Conservation (phyloP, 176 grass and related monocot species). For the Oryza meridionalis region DNA sequence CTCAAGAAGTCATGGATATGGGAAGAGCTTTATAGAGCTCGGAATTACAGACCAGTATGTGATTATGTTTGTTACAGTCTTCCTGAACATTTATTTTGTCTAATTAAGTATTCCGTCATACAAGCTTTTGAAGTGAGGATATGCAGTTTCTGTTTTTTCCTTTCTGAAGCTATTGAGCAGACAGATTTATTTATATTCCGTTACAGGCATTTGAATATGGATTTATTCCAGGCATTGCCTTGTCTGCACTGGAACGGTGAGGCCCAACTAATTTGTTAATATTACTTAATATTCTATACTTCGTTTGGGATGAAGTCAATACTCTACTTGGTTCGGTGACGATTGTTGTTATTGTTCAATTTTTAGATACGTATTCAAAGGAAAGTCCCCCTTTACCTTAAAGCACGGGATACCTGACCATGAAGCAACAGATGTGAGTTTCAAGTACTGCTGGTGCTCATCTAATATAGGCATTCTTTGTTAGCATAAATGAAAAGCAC, state of each 20-base stretch:
- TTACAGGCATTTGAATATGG: conserved; percentile 92
- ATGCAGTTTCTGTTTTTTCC: background rate
- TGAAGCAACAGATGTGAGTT: conserved; percentile 86
- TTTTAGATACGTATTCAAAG: conserved; percentile 85
- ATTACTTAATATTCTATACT: background rate
- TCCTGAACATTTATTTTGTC: background rate
- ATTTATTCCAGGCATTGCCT: conserved; percentile 81
- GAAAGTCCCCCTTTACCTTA: conserved; percentile 75
- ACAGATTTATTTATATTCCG: conserved; percentile 26
- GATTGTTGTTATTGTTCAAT: conserved; percentile 16
- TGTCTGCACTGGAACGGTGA: conserved; percentile 96
- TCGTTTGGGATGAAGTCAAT: background rate
- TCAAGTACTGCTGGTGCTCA: background rate
- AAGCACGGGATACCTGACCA: conserved; percentile 94
- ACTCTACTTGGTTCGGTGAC: conserved; percentile 33
- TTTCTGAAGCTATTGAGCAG: conserved; percentile 11
- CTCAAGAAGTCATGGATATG: conserved; percentile 95
- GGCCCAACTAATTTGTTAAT: conserved; percentile 15
- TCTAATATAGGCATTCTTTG: conserved; percentile 29
- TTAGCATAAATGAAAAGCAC: background rate
- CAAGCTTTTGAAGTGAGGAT: background rate
- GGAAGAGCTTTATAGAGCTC: conserved; percentile 89
- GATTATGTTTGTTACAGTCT: conserved; percentile 15
- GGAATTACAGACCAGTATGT: conserved; percentile 93
- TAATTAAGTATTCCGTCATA: conserved; percentile 7